Base-by-base conservation (phyloP, 352 stramenopile genomes). In the Phytophthora pistaciae region DNA sequence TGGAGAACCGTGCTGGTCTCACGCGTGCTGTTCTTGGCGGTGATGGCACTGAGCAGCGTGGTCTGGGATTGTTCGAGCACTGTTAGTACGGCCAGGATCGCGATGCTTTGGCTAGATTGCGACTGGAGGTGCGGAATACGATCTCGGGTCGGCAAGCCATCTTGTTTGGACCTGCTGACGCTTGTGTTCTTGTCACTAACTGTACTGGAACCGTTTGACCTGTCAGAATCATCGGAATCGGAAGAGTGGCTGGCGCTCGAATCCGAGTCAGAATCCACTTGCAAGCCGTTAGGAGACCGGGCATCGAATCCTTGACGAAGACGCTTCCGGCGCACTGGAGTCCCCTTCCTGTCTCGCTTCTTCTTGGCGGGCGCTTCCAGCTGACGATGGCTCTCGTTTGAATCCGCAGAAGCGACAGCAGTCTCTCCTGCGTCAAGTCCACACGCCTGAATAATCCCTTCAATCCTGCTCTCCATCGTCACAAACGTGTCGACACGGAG, bases 101-200 rank as follows among this genome's bases (percentile, higher is more conserved):
- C 80, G 3, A 75, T 75, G 25, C 48, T 72, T 56, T 86, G 79
- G 5, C 58, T 75, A 18, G 66, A 42, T 58, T 70, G 54, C 14
- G 80, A 84, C 27, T 79, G 59, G 3, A 88, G 62, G 29, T 85
- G 76, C 7, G 80, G 82, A 50, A 80, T 59, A n/a, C 71, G 65
- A 56, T 71, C 66, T 61, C 23, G 21, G 49, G 27, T 65, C 5
- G n/a, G 16, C 23, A 31, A 49, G 49, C 13, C 3, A 23, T 6
- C 8, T 49, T 44, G 20, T 8, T 56, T 65, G 13, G 8, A 8
- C 21, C 2, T 66, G 21, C 23, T 48, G 8, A 9, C 7, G 36
- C 42, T 44, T 1, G 13, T 27, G 20, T 44, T 49, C 16, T 33
- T 40, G 11, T 71, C 44, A 8, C 55, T 36, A 38, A 13, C 18